Conservation (phyloP, 306 rosid species). For the Ammopiptanthus mongolicus region DNA sequence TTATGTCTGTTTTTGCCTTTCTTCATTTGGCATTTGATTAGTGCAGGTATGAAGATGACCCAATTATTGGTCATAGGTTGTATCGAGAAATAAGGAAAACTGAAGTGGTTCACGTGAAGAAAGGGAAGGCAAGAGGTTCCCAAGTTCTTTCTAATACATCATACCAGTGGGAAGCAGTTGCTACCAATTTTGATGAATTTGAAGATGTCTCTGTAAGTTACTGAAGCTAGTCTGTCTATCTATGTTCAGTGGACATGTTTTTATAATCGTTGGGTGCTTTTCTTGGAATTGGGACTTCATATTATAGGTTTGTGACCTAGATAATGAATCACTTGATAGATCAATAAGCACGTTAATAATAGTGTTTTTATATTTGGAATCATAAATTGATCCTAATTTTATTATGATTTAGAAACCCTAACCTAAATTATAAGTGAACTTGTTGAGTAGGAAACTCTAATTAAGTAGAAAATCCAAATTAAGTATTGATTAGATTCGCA, state of each 20-base stretch:
- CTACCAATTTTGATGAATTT: constrained; percentile 94
- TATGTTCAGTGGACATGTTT: neutral
- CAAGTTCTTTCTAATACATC: constrained; percentile 55
- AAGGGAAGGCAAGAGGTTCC: constrained; percentile 75
- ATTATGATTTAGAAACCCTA: neutral
- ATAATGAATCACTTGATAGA: neutral
- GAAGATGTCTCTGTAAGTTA: constrained; percentile 80
- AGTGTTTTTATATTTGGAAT: neutral
- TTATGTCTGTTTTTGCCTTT: constrained; percentile 14
- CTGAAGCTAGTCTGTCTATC: constrained; percentile 20
- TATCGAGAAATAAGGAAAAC: constrained; percentile 83
- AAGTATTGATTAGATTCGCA: neutral
- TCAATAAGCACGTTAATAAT: neutral
- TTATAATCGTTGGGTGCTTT: constrained; percentile 1
- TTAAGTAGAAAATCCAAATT: constrained; percentile 2
- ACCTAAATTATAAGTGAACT: neutral
- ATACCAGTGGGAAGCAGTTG: constrained; percentile 85
- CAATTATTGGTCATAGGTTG: constrained; percentile 74
- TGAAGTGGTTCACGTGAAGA: constrained; percentile 67
- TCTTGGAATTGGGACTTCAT: neutral
- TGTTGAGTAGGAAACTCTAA: neutral
- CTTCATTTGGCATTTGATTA: constrained; percentile 26
- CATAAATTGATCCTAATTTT: neutral
- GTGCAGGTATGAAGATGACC: constrained; percentile 86
- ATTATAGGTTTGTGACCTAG: neutral